phyloP scores from a whole-genome alignment of 306 rosid genomes.

The Adenanthera pavonina region DNA sequence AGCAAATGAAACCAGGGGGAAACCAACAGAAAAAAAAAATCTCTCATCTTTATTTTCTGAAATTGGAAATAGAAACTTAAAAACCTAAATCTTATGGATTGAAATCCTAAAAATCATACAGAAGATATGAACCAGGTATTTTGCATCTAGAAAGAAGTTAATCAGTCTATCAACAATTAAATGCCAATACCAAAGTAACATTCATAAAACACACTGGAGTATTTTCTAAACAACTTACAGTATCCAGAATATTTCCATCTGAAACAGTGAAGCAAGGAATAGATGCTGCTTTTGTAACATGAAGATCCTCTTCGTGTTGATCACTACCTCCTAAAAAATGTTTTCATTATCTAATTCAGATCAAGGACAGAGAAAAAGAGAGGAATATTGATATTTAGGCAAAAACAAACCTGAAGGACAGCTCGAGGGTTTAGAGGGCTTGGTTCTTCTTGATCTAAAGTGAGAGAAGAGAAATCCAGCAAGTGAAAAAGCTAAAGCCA shows the following conservation, averaged over 20 bases:
- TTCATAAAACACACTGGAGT: not conserved
- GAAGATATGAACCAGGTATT: conserved; percentile 6
- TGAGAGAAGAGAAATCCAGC: conserved; percentile 76
- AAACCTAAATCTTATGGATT: not conserved
- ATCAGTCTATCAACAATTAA: not conserved
- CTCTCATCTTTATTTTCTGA: not conserved
- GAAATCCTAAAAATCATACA: conserved; percentile 6
- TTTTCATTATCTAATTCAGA: not conserved
- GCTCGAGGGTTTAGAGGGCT: conserved; percentile 47
- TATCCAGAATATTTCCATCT: conserved; percentile 39
- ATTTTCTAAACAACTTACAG: conserved; percentile 33
- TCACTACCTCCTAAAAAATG: conserved; percentile 37
- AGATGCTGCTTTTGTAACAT: conserved; percentile 40
- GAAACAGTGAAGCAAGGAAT: conserved; percentile 45
- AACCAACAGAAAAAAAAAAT: conserved; percentile 5
- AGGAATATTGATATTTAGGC: not conserved
- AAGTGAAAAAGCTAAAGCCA: conserved; percentile 77
- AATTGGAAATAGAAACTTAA: not conserved
- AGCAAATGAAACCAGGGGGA: not conserved
- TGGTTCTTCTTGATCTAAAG: conserved; percentile 54
- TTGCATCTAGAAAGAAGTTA: not conserved
- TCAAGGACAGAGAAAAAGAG: not conserved
- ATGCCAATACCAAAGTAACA: not conserved
- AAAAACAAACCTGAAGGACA: conserved; percentile 56
- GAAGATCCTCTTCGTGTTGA: conserved; percentile 36